Percentiles rank a stretch among this genome's conserved stretches.
phyloP scores from a whole-genome alignment of 1,284 basidiomycete genomes.

The Amylostereum areolatum region DNA sequence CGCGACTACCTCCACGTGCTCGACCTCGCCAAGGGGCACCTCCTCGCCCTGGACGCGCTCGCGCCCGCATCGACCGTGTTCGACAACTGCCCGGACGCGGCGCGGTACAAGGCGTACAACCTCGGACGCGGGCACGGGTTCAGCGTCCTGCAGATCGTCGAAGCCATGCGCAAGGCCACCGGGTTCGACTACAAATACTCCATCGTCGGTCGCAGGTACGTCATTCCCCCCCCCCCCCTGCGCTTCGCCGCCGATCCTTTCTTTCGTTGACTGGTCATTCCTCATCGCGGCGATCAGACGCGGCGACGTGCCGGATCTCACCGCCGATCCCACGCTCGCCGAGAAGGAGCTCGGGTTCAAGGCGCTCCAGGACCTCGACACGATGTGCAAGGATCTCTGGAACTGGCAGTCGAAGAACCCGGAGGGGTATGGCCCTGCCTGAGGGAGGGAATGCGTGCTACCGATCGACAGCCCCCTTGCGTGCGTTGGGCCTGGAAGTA shows the following conservation, averaged over 20 bases:
- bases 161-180: slow-evolving; percentile 91
- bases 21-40: slow-evolving; percentile 91
- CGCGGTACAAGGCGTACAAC: slow-evolving; percentile 90
- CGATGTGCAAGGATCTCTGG: slow-evolving; percentile 92
- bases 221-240: slow-evolving; percentile 7
- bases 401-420: slow-evolving; percentile 90
- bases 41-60: slow-evolving; percentile 87
- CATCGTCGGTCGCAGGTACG: slow-evolving; percentile 84
- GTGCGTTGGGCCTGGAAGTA: no score
- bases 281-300: slow-evolving; percentile 40
- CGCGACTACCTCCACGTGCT: slow-evolving; percentile 98
- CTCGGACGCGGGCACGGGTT: slow-evolving; percentile 91
- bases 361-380: slow-evolving; percentile 74
- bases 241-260: no score
- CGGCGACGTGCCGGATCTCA: slow-evolving; percentile 96
- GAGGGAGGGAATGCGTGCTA: no score
- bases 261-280: not conserved
- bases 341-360: slow-evolving; percentile 94
- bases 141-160: slow-evolving; percentile 91
- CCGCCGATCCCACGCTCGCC: slow-evolving; percentile 89
- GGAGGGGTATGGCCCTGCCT: slow-evolving; percentile 55
- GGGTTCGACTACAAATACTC: slow-evolving; percentile 87
- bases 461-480: no score
- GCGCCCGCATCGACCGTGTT: slow-evolving; percentile 53
- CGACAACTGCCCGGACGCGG: slow-evolving; percentile 44